Conservation (phyloP, 2,329 filamentous ascomycete species). For the Dothideomycetidae sp. region DNA sequence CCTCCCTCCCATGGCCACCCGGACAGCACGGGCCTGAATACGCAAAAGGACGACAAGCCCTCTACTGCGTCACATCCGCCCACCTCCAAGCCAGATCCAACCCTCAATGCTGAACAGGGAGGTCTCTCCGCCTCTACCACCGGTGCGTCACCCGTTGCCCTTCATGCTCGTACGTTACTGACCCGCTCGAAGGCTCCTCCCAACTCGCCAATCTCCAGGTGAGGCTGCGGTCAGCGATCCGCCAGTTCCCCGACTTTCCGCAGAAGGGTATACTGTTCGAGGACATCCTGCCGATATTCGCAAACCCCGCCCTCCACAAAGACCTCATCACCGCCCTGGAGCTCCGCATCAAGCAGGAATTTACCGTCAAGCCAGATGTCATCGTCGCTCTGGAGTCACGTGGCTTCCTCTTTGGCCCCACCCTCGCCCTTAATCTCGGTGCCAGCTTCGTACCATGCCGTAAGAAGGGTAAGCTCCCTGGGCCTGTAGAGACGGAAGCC, state of each 20-base stretch:
- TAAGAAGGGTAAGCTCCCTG: conserved; percentile 92
- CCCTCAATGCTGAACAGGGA: conserved; percentile 32
- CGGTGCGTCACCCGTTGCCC: conserved; percentile 17
- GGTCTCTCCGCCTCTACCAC: conserved; percentile 34
- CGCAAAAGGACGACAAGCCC: conserved; percentile 17
- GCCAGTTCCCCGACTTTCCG: conserved; percentile 85
- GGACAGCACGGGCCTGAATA: conserved; percentile 16
- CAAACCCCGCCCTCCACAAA: conserved; percentile 16
- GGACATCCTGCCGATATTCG: conserved; percentile 61
- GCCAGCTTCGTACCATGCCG: conserved; percentile 84
- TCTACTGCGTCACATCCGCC: conserved; percentile 22
- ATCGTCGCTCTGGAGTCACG: conserved; percentile 87
- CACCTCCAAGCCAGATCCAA: conserved; percentile 20
- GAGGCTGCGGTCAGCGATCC: conserved; percentile 57
- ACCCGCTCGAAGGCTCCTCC: conserved; percentile 19
- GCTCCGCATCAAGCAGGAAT: conserved; percentile 57
- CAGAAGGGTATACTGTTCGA: conserved; percentile 87
- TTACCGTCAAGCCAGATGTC: conserved; percentile 48
- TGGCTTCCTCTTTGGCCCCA: conserved; percentile 89
- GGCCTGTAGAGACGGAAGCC: conserved; percentile 62
- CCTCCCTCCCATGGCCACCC: conserved; percentile 19
- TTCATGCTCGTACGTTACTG: background rate
- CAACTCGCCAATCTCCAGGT: conserved; percentile 50
- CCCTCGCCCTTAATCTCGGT: conserved; percentile 67
- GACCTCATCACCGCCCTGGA: conserved; percentile 71